Base-by-base conservation (phyloP, 2,329 filamentous ascomycete species). In the Colletotrichum sp. region DNA sequence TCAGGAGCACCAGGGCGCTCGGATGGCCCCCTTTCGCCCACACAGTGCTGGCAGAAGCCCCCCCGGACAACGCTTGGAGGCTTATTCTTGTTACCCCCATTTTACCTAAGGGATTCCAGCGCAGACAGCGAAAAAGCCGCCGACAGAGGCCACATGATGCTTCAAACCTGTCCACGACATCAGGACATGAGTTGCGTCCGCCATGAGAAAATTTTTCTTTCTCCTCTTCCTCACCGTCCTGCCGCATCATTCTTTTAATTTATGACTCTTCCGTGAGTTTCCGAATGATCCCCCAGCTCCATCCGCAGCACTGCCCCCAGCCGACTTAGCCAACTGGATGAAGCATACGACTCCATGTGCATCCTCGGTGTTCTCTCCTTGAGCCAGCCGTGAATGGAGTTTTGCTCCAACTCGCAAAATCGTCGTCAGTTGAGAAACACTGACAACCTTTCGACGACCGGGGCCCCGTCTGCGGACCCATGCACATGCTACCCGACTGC, bases 51-150 rank as follows among this genome's bases (percentile, higher is more conserved):
- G 39, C 39, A 43, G 39, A 43, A 39, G 36, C 36, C 9, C 39
- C 36, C 39, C 39, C 39, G 39, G 39, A 43, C 18, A 67, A 30
- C 43, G 65, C 28, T 28, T 55, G 12, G 28, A 18, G 27, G 27
- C 43, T 34, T 67, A 55, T 55, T 67, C 43, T 67, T 28, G 65
- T 68, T 68, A 68, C 66, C 66, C 66, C 66, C 66, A 68, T 68
- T 68, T 68, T 68, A 68, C 52, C 52, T 68, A 68, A 68, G 25
- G 48, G 52, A 52, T 39, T 68, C 66, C 52, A 28, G 22, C 52
- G 22, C 52, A 68, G 22, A 43, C 66, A 68, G 66, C 66, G 66
- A 43, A 60, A 68, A 68, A 68, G 66, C 52, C 66, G 34, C 52
- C 66, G 66, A 68, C 32, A 9, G 22, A 68, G 66, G 27, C 66